Conservation (phyloP, 805 yeast species). For the Lipomyces orientalis region DNA sequence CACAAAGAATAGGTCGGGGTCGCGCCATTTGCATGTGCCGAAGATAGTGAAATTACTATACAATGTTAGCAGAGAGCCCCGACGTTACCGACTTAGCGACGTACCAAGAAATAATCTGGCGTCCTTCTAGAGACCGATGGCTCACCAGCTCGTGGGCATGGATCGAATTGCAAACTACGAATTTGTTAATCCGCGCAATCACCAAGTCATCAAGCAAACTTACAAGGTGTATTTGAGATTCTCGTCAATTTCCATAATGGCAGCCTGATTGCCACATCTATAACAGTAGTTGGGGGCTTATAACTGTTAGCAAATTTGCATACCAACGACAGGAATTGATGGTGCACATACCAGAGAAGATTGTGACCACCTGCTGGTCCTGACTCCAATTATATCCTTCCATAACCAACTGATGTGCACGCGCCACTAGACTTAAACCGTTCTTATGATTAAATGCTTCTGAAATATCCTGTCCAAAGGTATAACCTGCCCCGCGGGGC, state of each 20-base stretch:
- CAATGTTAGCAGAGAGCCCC: not conserved
- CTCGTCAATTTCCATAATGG: conserved; percentile 82
- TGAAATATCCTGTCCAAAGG: conserved; percentile 94
- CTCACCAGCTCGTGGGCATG: conserved; percentile 94
- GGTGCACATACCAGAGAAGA: conserved; percentile 64
- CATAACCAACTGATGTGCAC: conserved; percentile 98
- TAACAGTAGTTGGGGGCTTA: conserved; percentile 98
- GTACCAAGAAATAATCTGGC: conserved; percentile 87
- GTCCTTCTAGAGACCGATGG: conserved; percentile 93
- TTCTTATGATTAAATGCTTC: conserved; percentile 93
- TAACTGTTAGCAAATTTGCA: not conserved
- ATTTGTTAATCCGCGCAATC: conserved; percentile 6
- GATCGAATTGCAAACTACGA: conserved; percentile 76
- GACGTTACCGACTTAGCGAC: not conserved
- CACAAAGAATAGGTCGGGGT: not conserved
- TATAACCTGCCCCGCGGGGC: conserved; percentile 98
- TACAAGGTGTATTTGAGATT: conserved; percentile 78
- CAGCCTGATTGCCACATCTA: conserved; percentile 95
- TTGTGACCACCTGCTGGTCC: conserved; percentile 86
- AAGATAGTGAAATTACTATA: not conserved
- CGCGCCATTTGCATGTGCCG: not conserved
- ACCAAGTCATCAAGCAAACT: conserved; percentile 5
- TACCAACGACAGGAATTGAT: not conserved
- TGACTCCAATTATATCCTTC: conserved; percentile 94
- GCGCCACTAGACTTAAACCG: conserved; percentile 80